Evolutionary conservation across 768 basidiomycete genomes (phyloP).

Genomic region (Leccinum sublutescens): DNA sequence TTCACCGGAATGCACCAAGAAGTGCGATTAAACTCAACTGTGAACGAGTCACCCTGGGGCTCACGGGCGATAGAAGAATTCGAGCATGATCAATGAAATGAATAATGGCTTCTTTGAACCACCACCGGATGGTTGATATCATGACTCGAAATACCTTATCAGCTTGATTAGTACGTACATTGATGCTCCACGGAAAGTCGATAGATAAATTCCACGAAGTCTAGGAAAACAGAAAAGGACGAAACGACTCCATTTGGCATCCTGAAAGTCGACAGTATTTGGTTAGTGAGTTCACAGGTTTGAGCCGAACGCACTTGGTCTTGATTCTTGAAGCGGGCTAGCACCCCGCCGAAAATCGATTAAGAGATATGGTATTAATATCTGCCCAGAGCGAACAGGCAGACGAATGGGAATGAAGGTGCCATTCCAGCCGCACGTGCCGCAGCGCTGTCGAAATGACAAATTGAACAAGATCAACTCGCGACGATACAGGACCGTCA

Average conservation of each 20-base stretch:
- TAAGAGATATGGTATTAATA: conserved; percentile 1
- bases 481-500: too few species aligned
- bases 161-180: not conserved
- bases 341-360: not conserved
- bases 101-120: conserved; percentile 8
- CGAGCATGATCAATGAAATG: conserved; percentile 6
- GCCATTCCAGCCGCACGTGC: conserved; percentile 1
- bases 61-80: not conserved
- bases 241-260: conserved; percentile 2
- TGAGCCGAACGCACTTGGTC: conserved; percentile 2
- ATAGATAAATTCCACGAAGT: not conserved
- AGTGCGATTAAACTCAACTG: conserved; percentile 13
- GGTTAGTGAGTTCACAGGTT: conserved; percentile 2
- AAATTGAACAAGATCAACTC: not conserved
- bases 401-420: not conserved
- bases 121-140: conserved; percentile 5
- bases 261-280: conserved; percentile 5
- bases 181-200: not conserved
- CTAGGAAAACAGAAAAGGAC: not conserved
- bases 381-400: not conserved
- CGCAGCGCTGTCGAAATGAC: not conserved
- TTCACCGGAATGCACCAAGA: not conserved
- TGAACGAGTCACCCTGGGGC: conserved; percentile 8
- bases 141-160: conserved; percentile 22
- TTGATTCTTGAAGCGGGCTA: not conserved